These are phyloP conservation scores for Phytopythium aichiense DNA, from an alignment of 352 stramenopile species.

Conservation along the genomic window DNA sequence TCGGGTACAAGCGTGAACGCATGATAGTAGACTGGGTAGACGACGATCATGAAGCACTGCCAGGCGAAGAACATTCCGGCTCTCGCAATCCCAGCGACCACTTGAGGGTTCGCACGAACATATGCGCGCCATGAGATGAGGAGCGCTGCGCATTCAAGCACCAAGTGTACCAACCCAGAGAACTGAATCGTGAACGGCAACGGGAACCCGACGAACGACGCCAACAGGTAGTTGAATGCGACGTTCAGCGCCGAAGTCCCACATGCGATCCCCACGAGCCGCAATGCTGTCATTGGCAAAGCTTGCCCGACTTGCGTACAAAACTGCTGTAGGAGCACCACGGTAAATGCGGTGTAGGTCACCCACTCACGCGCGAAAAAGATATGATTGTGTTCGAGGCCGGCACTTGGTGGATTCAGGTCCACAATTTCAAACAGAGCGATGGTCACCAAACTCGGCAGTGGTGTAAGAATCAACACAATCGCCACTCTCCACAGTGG, in stretches of 20 bases:
- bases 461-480: conserved; percentile 9
- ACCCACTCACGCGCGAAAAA: conserved; percentile 17
- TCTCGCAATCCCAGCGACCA: background rate
- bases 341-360: conserved; percentile 11
- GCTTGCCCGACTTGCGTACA: conserved; percentile 12
- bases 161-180: background rate
- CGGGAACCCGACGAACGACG: conserved; percentile 17
- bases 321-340: conserved; percentile 17
- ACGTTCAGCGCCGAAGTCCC: conserved; percentile 8
- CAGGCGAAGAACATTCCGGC: conserved; percentile 9
- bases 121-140: background rate
- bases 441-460: conserved; percentile 16
- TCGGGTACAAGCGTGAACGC: conserved; percentile 11
- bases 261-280: conserved; percentile 8
- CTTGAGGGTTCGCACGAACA: background rate
- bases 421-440: conserved; percentile 16
- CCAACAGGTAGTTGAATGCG: conserved; percentile 6
- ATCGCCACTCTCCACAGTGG: conserved; percentile 4
- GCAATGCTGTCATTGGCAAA: conserved; percentile 3
- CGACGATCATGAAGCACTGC: conserved; percentile 11
- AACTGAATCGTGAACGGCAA: conserved; percentile 21
- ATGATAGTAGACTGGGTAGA: conserved; percentile 18
- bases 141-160: background rate
- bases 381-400: conserved; percentile 10
- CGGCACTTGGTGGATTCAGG: conserved; percentile 11